A percentile compares a stretch with the other conserved stretches of the same genome.
Evolutionary conservation across 495 filamentous ascomycete species (phyloP).

Genomic region (Cladorrhinum samala): DNA sequence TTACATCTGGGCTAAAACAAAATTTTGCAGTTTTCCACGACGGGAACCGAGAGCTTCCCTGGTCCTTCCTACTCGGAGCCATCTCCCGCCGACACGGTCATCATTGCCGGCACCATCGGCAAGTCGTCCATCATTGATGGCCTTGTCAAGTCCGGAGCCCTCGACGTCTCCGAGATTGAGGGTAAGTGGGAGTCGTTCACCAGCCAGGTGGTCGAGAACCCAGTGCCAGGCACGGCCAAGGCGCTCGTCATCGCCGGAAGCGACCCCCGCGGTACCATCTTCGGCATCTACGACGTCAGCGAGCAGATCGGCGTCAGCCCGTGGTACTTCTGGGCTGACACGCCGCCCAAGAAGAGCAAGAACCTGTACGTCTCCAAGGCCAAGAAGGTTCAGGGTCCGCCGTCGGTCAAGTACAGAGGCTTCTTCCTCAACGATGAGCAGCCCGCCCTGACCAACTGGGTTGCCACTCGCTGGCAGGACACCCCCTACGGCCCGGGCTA

Average conservation of each 20-base stretch:
- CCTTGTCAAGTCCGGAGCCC: slow-evolving; percentile 46
- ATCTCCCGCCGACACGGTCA: slow-evolving; percentile 43
- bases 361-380: slow-evolving; percentile 50
- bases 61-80: slow-evolving; percentile 42
- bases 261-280: slow-evolving; percentile 65
- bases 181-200: slow-evolving; percentile 68
- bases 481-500: slow-evolving; percentile 53
- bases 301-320: slow-evolving; percentile 73
- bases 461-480: slow-evolving; percentile 40
- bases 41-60: slow-evolving; percentile 34
- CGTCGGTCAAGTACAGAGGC: slow-evolving; percentile 67
- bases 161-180: slow-evolving; percentile 48
- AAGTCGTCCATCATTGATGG: slow-evolving; percentile 54
- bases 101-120: slow-evolving; percentile 65
- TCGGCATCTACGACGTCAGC: slow-evolving; percentile 65
- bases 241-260: slow-evolving; percentile 65
- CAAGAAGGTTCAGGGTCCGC: slow-evolving; percentile 53
- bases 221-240: slow-evolving; percentile 48
- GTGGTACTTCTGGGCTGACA: slow-evolving; percentile 74
- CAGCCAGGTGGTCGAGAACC: slow-evolving; percentile 52
- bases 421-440: slow-evolving; percentile 79
- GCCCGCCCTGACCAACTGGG: slow-evolving; percentile 65
- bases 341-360: slow-evolving; percentile 46
- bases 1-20: background rate
- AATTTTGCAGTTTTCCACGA: slow-evolving; percentile 35